Evolutionary conservation across 208 protist species (phyloP), one percentile per base, ranked within the genome.

Genomic region (Trypanosoma scelopori): DNA sequence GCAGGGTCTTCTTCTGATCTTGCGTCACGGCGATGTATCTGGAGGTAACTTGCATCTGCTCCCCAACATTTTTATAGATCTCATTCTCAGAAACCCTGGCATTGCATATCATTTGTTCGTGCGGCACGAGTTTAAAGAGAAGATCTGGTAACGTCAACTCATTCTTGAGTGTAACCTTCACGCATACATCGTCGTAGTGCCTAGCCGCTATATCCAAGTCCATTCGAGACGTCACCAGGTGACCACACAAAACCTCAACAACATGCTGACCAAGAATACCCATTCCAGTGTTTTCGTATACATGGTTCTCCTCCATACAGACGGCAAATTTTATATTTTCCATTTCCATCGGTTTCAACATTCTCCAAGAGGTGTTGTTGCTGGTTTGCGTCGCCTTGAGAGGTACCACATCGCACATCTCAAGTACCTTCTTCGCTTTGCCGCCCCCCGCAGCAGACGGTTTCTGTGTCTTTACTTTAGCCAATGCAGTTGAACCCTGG

Each of bases 211-310:
- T 46, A 22, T 82, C 81, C 3, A 94, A 65, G 5, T 41, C 47
- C 9, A 61, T 49, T 30, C 75, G 76, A 35, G 59, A 78, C 1
- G 56, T 32, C 1, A 91, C 51, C 5, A 71, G 55, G 43, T 39
- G 12, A 11, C 72, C 78, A 61, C 78, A 87, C 25, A 69, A 43
- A 35, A 86, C 61, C 32, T 85, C 80, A 25, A 87, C 78, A 23
- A 93, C 65, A 67, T 95, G 89, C 69, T 84, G 65, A 58, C 81
- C 87, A 39, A 79, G 48, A 50, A 95, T 64, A 41, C 86, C 89
- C 47, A 72, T 66, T 20, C 35, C 49, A 7, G 37, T 48, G 59
- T 91, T 91, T 25, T 78, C 65, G 37, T 53, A 61, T 13, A 95
- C 64, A n/a, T 59, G 71, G 76, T 95, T 93, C 32, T 76, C 71